A percentile compares a stretch with the other conserved stretches of the same genome.
Evolutionary conservation across 768 basidiomycete genomes (phyloP).

Genomic region (Omphalotus guepiniiformis): DNA sequence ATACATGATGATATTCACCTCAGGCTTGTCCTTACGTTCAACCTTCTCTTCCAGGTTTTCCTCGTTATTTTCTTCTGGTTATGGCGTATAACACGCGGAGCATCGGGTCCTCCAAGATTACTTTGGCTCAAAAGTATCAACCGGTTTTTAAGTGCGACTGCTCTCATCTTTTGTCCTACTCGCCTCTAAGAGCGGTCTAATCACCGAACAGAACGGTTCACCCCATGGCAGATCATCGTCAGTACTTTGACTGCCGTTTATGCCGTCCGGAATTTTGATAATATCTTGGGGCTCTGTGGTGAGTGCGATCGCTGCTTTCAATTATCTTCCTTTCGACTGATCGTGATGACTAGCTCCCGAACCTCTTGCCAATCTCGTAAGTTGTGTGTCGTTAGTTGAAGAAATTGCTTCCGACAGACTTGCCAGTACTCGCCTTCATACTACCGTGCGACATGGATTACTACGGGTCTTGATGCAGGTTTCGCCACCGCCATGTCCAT

Average conservation of each 20-base stretch:
- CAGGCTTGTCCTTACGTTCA: not conserved
- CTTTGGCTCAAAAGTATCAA: conserved; percentile 61
- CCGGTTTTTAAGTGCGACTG: conserved; percentile 50
- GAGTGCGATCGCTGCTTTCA: conserved; percentile 27
- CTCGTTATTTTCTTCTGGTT: conserved; percentile 91
- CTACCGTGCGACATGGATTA: conserved; percentile 95
- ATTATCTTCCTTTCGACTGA: too few species aligned
- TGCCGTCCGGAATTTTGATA: conserved; percentile 78
- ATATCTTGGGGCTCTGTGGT: conserved; percentile 80
- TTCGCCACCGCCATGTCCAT: conserved; percentile 96
- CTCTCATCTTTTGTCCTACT: not conserved
- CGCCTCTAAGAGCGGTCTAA: conserved; percentile 1
- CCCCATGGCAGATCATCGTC: conserved; percentile 94
- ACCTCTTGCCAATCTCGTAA: conserved; percentile 81
- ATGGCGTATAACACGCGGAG: conserved; percentile 70
- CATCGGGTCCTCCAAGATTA: conserved; percentile 59
- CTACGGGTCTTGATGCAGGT: conserved; percentile 92
- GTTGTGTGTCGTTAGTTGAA: conserved; percentile 21
- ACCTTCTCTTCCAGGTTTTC: conserved; percentile 58
- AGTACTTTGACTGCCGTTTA: conserved; percentile 84
- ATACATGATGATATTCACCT: not conserved
- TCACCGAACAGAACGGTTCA: conserved; percentile 58
- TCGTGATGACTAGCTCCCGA: conserved; percentile 90
- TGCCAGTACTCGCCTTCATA: conserved; percentile 84
- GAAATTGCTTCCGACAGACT: conserved; percentile 8